Base-by-base conservation (phyloP, 805 yeast genomes). In the Monosporozyma siamensis region DNA sequence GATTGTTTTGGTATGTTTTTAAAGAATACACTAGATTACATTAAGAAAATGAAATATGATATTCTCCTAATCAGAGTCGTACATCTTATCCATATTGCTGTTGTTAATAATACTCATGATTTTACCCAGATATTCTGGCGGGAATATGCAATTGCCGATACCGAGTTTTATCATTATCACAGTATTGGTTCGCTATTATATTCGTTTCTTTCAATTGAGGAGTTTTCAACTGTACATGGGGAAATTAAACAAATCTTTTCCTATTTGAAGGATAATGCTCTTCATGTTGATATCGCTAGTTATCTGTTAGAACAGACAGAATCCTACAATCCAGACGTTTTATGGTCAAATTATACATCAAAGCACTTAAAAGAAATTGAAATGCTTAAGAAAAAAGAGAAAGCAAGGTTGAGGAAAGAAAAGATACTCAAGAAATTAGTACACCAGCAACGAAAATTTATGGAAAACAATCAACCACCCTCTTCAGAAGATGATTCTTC, bases 371-470 rank as follows among this genome's bases (percentile, higher is more conserved):
- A 53, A 24, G 63, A 59, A 30, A 68, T 65, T 10, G 81, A 74
- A 25, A 59, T 66, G 23, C 82, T 76, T 29, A 69, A 69, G 44
- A 86, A 81, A 65, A 84, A 81, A 59, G 67, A 74, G 32, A 50
- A 74, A 6, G 96, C 95, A 0, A 76, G 76, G 50, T 79, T 73
- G 45, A 76, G 89, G 49, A 82, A 78, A 51, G 74, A 72, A 1
- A 81, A 78, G 51, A 70, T 89, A 25, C 61, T 90, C 72, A 90
- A 82, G 1, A 85, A 81, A 45, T 75, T 90, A 56, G 83, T 81
- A 49, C 76, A 74, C 48, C 94, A 87, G 52, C 97, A 90, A 56
- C 69, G 75, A 30, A 73, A 70, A 64, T 92, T 90, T 63, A 75
- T 82, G 23, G 76, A 75, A 44, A 71, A 74, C 23, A 71, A 77